phyloP scores from a whole-genome alignment of 768 basidiomycete species.

The Boletus vinaceobasis region DNA sequence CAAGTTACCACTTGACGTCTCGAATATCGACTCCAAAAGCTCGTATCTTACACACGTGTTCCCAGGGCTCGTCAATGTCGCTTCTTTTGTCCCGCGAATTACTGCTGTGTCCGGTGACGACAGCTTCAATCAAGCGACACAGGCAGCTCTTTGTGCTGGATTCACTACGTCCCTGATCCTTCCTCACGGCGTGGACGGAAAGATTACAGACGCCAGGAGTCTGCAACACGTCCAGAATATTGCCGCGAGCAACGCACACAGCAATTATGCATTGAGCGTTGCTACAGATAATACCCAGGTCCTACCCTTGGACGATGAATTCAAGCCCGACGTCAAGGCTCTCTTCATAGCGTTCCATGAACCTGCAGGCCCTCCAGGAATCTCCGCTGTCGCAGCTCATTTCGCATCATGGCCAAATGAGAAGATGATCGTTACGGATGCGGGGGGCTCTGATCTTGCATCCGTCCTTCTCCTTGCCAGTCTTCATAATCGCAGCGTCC shows the following conservation, averaged over 20 bases:
- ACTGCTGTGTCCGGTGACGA: conserved; percentile 41
- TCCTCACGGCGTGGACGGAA: conserved; percentile 60
- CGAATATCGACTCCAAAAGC: conserved; percentile 88
- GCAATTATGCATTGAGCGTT: conserved; percentile 84
- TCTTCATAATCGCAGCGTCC: conserved; percentile 82
- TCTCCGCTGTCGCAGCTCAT: conserved; percentile 78
- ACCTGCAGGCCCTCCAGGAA: conserved; percentile 45
- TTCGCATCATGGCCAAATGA: conserved; percentile 88
- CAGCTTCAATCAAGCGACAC: conserved; percentile 65
- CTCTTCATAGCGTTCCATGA: conserved; percentile 80
- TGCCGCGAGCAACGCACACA: conserved; percentile 63
- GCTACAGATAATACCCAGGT: conserved; percentile 71
- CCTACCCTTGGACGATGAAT: conserved; percentile 62
- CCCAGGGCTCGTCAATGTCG: conserved; percentile 88
- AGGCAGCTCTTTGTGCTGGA: conserved; percentile 84
- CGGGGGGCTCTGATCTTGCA: conserved; percentile 87
- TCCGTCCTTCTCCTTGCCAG: conserved; percentile 93
- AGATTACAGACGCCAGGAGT: conserved; percentile 63
- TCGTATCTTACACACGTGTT: conserved; percentile 88
- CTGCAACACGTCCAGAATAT: conserved; percentile 70
- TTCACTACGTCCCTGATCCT: conserved; percentile 84
- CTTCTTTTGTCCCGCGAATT: conserved; percentile 79
- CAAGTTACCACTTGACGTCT: conserved; percentile 87
- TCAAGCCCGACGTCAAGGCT: conserved; percentile 76
- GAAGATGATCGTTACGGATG: conserved; percentile 93